Base-by-base conservation (phyloP, 208 protist genomes). In the Leishmania guyanensis region DNA sequence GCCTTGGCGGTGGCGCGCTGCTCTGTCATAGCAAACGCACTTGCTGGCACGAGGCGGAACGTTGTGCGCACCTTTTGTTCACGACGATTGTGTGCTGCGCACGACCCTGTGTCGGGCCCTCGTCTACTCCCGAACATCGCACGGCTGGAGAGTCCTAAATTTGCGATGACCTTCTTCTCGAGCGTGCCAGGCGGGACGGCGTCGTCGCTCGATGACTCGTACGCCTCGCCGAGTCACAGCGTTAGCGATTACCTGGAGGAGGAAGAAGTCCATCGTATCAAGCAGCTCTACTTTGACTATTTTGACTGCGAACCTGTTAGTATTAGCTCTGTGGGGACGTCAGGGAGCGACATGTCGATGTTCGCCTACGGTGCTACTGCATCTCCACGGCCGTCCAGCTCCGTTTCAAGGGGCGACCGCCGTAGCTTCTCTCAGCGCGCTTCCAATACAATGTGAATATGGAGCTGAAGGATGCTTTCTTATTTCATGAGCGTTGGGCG, bases 271-370 rank as follows among this genome's bases (percentile, higher is more conserved):
- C 86, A 78, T 53, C 80, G 90, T 46, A 87, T 97, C 48, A 92
- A 92, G 72, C 94, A 97, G 74, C 81, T 97, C 33, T 97, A 97
- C 81, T 97, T 97, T 86, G 92, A 97, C 86, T 97, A 95, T 77
- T 97, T 92, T 62, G 94, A 97, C 68, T 97, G 94, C 68, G 92
- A 97, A 83, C 85, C 91, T 54, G 76, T 94, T 6, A 88, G 84
- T 39, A 82, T 92, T 17, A 74, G 64, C 50, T 82, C 73, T 9
- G 72, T 72, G 9, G 43, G 71, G 29, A 46, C 54, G 48, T 88
- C 81, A 0, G 36, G 58, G 20, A 82, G 62, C 50, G 77, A 83
- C 29, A 84, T 54, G 48, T 83, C 78, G 16, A 39, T 83, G 9
- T 81, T 80, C 14, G 76, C 66, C 16, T 56, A 50, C 33, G 68